Base-by-base conservation (phyloP, 2,329 filamentous ascomycete species). In the Chalara sp. region DNA sequence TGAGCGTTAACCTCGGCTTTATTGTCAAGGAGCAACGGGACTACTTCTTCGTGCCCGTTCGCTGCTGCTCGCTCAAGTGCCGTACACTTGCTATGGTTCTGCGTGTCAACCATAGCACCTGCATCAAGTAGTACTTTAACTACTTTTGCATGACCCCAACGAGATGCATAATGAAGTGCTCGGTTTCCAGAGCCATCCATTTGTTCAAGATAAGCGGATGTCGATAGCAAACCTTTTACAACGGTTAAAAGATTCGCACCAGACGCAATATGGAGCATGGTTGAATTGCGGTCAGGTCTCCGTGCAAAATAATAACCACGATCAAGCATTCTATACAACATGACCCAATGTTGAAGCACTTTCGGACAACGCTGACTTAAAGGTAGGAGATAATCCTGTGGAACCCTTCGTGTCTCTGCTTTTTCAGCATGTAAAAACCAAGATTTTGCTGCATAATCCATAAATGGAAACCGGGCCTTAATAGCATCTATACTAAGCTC, bases 21-120 rank as follows among this genome's bases (percentile, higher is more conserved):
- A 5, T 48, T 51, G n/a, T 54, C 49, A n/a, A 68, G 46, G 1
- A 72, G 60, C 1, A 63, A 42, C 32, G 60, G 44, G 8, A 68
- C 57, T 13, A 69, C 55, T 6, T 59, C 51, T 37, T 63, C 44
- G 31, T 62, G 53, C 6, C 60, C 60, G 7, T 45, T 42, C 4
- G 37, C 33, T 31, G 47, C 55, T 44, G 51, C 55, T 35, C 45
- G 5, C 13, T 50, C 42, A 5, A 58, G 35, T 6, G 50, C 35
- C 4, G 48, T 53, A 6, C 35, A 8, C 8, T 46, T 28, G 6
- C 13, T 30, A 1, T 48, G n/a, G 39, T 53, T 52, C 37, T 51
- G 41, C 29, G 47, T 43, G 5, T 30, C n/a, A 21, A 56, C 21
- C 40, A 52, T 49, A 11, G 53, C 54, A 6, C 50, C 50, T 3